A percentile compares a stretch with the other conserved stretches of the same genome.
Conservation (phyloP, 805 yeast genomes). For the Teunomyces barrocoloradensis region DNA sequence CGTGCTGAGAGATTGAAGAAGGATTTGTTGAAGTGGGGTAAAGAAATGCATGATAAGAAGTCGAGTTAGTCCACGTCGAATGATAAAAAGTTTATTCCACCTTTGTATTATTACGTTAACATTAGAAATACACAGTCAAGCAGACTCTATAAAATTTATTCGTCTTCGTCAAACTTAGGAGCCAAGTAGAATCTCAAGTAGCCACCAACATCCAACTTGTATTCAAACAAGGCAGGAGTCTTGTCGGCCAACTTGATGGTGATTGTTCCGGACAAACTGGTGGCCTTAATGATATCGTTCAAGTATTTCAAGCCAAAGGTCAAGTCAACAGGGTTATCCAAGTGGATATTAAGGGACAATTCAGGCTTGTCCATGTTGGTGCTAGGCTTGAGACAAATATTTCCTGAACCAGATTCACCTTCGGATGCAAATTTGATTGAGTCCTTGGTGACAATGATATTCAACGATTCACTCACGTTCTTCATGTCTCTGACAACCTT, state of each 20-base stretch:
- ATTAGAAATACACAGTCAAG: slow-evolving; percentile 1
- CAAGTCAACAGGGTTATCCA: slow-evolving; percentile 83
- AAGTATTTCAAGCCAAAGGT: slow-evolving; percentile 91
- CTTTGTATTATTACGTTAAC: slow-evolving; percentile 4
- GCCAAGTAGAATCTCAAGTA: slow-evolving; percentile 94
- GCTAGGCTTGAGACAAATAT: slow-evolving; percentile 79
- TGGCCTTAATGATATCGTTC: slow-evolving; percentile 87
- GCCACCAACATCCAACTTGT: slow-evolving; percentile 80
- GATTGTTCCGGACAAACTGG: slow-evolving; percentile 71
- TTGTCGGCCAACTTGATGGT: slow-evolving; percentile 85
- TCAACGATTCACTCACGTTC: slow-evolving; percentile 82
- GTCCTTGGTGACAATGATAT: slow-evolving; percentile 84
- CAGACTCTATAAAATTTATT: slow-evolving; percentile 3
- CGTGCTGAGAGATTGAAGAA: slow-evolving; percentile 75
- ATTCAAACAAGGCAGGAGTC: slow-evolving; percentile 93
- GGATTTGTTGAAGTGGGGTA: slow-evolving; percentile 77
- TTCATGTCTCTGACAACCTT: slow-evolving; percentile 86
- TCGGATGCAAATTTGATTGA: slow-evolving; percentile 85
- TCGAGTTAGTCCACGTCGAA: slow-evolving; percentile 1
- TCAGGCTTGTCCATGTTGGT: slow-evolving; percentile 80
- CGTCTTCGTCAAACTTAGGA: slow-evolving; percentile 89
- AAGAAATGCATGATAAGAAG: slow-evolving; percentile 63
- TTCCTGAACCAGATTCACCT: slow-evolving; percentile 90
- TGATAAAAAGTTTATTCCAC: not conserved
- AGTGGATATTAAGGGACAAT: slow-evolving; percentile 67